These are phyloP conservation scores for Hygrocybe coccinea DNA, from an alignment of 768 basidiomycete genomes.

Conservation along the genomic window DNA sequence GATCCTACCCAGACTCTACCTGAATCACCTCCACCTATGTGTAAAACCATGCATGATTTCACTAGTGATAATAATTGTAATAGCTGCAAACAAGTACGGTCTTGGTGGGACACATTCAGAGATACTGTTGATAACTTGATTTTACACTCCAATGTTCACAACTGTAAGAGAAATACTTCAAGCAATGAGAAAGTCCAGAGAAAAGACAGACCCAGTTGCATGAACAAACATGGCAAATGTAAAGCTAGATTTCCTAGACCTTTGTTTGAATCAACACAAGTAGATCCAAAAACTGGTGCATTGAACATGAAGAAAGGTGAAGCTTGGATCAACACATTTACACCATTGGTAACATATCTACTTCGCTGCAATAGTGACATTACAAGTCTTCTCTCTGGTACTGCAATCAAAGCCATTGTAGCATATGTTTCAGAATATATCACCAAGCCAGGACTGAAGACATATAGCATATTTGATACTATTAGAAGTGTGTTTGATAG, in stretches of 20 bases:
- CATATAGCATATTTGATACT: conserved; percentile 20
- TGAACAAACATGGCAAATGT: conserved; percentile 11
- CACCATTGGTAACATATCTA: conserved; percentile 11
- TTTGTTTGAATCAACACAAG: conserved; percentile 8
- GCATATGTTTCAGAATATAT: conserved; percentile 29
- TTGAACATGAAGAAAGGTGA: conserved; percentile 21
- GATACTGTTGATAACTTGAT: not conserved
- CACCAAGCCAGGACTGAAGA: conserved; percentile 23
- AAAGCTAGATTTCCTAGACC: conserved; percentile 23
- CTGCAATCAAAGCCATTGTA: conserved; percentile 21
- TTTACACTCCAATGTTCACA: conserved; percentile 16
- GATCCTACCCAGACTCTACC: no score
- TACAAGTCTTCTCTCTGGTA: conserved; percentile 23
- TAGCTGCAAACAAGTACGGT: not conserved
- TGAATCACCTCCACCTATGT: no score
- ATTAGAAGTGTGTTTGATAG: conserved; percentile 6
- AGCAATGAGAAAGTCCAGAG: not conserved
- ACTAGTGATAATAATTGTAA: not conserved
- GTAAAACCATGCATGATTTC: no score
- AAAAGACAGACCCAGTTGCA: conserved; percentile 8
- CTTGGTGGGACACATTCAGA: not conserved
- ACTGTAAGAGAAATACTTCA: conserved; percentile 4
- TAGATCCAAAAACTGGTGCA: conserved; percentile 14
- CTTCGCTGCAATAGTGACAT: conserved; percentile 10
- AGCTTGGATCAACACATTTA: conserved; percentile 24